Base-by-base conservation (phyloP, 371 early-diverging fungal species). In the Mucor lusitanicus region DNA sequence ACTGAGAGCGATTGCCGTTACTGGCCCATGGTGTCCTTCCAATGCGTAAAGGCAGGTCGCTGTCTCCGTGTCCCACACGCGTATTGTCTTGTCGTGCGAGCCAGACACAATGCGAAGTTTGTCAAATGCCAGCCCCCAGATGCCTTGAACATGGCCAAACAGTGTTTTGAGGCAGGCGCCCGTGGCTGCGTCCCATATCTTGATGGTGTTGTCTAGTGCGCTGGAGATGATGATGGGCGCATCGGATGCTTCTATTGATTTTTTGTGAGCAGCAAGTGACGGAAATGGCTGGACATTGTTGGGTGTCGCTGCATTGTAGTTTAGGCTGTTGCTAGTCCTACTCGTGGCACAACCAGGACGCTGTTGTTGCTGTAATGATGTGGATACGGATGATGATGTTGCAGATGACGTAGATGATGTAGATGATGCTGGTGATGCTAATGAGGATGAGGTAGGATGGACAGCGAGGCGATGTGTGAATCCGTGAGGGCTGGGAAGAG, bases 1-100 rank as follows among this genome's bases (percentile, higher is more conserved):
- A 55, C 93, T 86, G 28, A 97, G 74, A 0, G 87, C 87, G 57
- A 91, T 87, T 57, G 91, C 87, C 25, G 90, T 91, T 35, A 97
- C 92, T 11, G 94, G 87, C 0, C 87, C 91, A 40, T 75, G 71
- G 32, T 87, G 87, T 6, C 90, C 90, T 23, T 82, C 79, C 53
- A 95, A 77, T 0, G 93, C 91, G 69, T 93, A 89, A 67, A 95
- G 78, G 67, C 88, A 86, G 23, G 88, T 73, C 4, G 95, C 97
- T 32, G 88, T 90, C 60, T 94, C 93, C 13, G 92, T 82, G 74
- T 97, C 97, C 99, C 99, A 99, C 33, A 99, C 85, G 59, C 93
- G 92, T 27, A 99, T 85, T 1, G 89, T 65, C 13, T 90, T 87
- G 68, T 98, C 99, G 65, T 95, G 89, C 11, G 94, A 90, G 0